Evolutionary conservation across 495 filamentous ascomycete genomes (phyloP).

Genomic region (Penicillium alfredii): DNA sequence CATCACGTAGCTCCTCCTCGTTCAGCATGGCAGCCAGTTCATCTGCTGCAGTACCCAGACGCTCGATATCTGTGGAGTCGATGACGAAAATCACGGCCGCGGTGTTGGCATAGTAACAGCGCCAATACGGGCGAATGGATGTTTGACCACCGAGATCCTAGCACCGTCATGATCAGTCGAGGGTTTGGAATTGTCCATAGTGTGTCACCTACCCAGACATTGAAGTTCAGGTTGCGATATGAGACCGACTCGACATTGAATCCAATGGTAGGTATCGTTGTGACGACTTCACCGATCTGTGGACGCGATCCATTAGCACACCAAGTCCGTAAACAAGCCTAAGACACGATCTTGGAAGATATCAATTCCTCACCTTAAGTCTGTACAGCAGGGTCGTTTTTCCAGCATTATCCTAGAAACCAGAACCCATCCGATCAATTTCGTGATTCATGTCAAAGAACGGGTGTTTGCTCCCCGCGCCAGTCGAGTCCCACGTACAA

Average conservation of each 20-base stretch:
- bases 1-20: slow-evolving; percentile 92
- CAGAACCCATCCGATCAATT: slow-evolving; percentile 17
- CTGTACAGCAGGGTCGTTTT: slow-evolving; percentile 97
- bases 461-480: slow-evolving; percentile 2
- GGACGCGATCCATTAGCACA: slow-evolving; percentile 18
- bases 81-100: slow-evolving; percentile 99
- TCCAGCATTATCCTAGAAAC: slow-evolving; percentile 84
- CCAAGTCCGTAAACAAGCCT: slow-evolving; percentile 1
- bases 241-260: slow-evolving; percentile 98
- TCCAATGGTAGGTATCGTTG: slow-evolving; percentile 97
- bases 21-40: slow-evolving; percentile 93
- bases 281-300: slow-evolving; percentile 96
- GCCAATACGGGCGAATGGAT: slow-evolving; percentile 95
- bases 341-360: too few species aligned
- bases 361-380: slow-evolving; percentile 62
- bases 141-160: slow-evolving; percentile 95
- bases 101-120: slow-evolving; percentile 98
- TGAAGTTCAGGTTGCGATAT: slow-evolving; percentile 96
- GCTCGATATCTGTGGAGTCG: slow-evolving; percentile 94
- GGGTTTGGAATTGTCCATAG: too few species aligned
- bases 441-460: slow-evolving; percentile 2
- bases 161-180: slow-evolving; percentile 3
- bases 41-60: slow-evolving; percentile 83
- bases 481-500: slow-evolving; percentile 52
- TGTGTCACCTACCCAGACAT: slow-evolving; percentile 75